phyloP scores from a whole-genome alignment of 2,329 filamentous ascomycete species.

The Xylaria sp. region DNA sequence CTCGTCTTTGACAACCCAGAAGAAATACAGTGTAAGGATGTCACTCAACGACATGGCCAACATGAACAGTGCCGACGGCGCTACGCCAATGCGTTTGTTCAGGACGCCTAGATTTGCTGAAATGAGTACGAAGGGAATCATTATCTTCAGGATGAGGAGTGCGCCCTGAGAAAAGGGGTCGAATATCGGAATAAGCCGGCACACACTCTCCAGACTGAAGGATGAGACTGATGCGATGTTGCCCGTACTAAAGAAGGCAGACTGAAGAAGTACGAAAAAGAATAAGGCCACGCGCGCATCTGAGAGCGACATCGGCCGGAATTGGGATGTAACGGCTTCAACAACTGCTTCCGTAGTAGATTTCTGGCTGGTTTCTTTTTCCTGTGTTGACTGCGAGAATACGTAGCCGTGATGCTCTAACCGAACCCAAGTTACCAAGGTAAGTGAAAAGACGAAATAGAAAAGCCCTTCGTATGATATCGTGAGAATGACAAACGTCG shows the following conservation, averaged over 20 bases:
- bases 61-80: constrained; percentile 92
- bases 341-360: constrained; percentile 37
- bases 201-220: constrained; percentile 92
- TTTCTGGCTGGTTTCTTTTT: constrained; percentile 36
- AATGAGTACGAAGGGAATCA: constrained; percentile 92
- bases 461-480: constrained; percentile 98
- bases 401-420: constrained; percentile 82
- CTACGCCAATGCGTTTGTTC: constrained; percentile 84
- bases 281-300: constrained; percentile 91
- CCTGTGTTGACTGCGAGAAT: constrained; percentile 50
- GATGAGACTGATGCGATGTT: constrained; percentile 95
- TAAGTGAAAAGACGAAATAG: constrained; percentile 88
- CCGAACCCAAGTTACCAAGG: constrained; percentile 88
- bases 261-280: constrained; percentile 94
- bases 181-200: constrained; percentile 88
- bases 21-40: constrained; percentile 93
- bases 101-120: constrained; percentile 94
- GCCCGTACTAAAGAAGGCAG: constrained; percentile 95
- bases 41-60: constrained; percentile 92
- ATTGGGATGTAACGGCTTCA: constrained; percentile 46
- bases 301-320: constrained; percentile 78
- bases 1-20: constrained; percentile 97
- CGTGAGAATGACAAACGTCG: constrained; percentile 93
- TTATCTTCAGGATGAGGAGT: constrained; percentile 85
- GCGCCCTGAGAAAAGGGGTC: constrained; percentile 92